phyloP scores from a whole-genome alignment of 257 asterid genomes.

The Thymus mandschuricus region DNA sequence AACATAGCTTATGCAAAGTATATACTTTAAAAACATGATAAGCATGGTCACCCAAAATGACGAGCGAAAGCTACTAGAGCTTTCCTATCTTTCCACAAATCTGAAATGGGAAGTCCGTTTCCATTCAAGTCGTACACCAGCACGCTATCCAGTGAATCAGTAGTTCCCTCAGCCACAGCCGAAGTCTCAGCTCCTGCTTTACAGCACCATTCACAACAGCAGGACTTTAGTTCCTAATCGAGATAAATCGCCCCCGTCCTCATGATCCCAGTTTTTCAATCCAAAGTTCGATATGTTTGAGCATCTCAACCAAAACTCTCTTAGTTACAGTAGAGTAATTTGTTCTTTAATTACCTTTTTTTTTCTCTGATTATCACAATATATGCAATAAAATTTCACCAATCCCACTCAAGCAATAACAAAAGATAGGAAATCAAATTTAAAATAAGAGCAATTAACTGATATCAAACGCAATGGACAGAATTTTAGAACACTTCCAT shows the following conservation, averaged over 20 bases:
- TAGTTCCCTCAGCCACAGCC: slow-evolving; percentile 42
- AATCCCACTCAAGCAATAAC: neutral
- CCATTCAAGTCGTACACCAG: slow-evolving; percentile 72
- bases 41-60: slow-evolving; percentile 76
- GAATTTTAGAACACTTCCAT: too few species aligned
- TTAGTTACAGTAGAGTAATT: neutral
- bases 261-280: neutral
- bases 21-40: neutral
- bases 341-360: neutral
- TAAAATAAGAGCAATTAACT: too few species aligned
- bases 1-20: neutral
- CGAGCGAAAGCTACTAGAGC: slow-evolving; percentile 98
- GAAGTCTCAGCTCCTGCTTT: slow-evolving; percentile 54
- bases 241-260: neutral
- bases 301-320: slow-evolving; percentile 16
- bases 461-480: too few species aligned
- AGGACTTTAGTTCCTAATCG: slow-evolving; percentile 5
- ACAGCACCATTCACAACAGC: slow-evolving; percentile 26
- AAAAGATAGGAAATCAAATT: too few species aligned
- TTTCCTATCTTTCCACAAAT: slow-evolving; percentile 94
- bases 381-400: neutral
- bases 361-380: too few species aligned
- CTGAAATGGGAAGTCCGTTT: slow-evolving; percentile 62
- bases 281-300: neutral
- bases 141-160: slow-evolving; percentile 58